These are phyloP conservation scores for Ophiostoma ulmi DNA, from an alignment of 2,329 filamentous ascomycete species.

Conservation along the genomic window DNA sequence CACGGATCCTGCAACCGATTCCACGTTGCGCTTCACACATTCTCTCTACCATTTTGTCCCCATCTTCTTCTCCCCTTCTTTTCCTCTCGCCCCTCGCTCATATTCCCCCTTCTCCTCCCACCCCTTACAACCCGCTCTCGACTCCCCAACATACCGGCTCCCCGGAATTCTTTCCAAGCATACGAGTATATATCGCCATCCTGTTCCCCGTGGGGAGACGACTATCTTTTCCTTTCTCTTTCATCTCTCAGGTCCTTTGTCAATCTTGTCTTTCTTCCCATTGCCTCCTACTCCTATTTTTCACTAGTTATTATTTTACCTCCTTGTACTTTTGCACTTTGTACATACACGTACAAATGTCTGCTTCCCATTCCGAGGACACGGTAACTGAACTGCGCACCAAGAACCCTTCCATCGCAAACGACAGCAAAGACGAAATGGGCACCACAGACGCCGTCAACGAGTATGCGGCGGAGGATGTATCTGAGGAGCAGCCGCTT, in stretches of 20 bases:
- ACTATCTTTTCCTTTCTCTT: conserved; percentile 16
- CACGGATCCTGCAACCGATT: not conserved
- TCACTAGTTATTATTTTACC: not conserved
- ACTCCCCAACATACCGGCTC: conserved; percentile 5
- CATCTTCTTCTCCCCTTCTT: not conserved
- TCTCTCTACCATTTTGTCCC: not conserved
- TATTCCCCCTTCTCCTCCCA: not conserved
- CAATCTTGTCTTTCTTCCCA: conserved; percentile 11
- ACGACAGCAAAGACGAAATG: conserved; percentile 21
- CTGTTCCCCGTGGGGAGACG: conserved; percentile 19
- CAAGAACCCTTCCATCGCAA: conserved; percentile 14
- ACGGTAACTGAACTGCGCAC: conserved; percentile 19
- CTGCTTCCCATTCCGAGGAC: conserved; percentile 21
- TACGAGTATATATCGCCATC: conserved; percentile 15
- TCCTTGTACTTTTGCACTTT: not conserved
- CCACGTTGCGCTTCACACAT: not conserved
- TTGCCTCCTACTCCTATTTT: not conserved
- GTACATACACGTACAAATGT: conserved; percentile 15
- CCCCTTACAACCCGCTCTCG: not conserved
- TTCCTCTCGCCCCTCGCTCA: not conserved
- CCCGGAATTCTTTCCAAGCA: not conserved
- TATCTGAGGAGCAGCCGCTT: conserved; percentile 18
- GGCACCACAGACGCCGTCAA: conserved; percentile 14
- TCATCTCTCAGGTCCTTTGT: not conserved
- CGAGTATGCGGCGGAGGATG: conserved; percentile 19